phyloP scores from a whole-genome alignment of 2,329 filamentous ascomycete species.

The Penicillium griseofulvum region DNA sequence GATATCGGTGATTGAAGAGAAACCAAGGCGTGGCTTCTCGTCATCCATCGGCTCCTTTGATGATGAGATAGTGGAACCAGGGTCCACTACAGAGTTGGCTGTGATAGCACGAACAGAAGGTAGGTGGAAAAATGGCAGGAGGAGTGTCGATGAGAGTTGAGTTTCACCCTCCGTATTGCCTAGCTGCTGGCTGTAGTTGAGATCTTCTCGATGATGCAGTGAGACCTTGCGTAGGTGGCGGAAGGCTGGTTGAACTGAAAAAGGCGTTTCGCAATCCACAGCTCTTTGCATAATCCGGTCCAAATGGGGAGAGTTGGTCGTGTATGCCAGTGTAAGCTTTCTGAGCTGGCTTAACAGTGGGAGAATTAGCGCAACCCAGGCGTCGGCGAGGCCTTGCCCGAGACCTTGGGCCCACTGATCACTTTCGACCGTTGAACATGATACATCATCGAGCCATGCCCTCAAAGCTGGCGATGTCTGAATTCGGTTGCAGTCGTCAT shows the following conservation, averaged over 20 bases:
- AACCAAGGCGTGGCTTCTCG: not conserved
- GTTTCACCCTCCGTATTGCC: conserved; percentile 9
- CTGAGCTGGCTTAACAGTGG: conserved; percentile 25
- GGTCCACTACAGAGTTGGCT: conserved; percentile 29
- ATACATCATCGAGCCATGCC: conserved; percentile 6
- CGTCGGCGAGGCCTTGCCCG: conserved; percentile 20
- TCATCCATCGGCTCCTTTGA: not conserved
- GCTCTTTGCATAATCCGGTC: conserved; percentile 24
- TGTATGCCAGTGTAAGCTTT: conserved; percentile 22
- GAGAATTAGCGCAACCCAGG: conserved; percentile 29
- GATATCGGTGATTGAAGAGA: conserved; percentile 26
- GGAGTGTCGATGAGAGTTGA: conserved; percentile 11
- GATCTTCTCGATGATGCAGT: conserved; percentile 18
- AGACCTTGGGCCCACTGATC: conserved; percentile 25
- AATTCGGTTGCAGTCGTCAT: conserved; percentile 8
- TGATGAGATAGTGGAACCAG: not conserved
- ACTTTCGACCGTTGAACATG: conserved; percentile 22
- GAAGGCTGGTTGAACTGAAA: conserved; percentile 17
- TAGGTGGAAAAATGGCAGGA: conserved; percentile 27
- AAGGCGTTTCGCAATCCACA: conserved; percentile 17
- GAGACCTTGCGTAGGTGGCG: conserved; percentile 20
- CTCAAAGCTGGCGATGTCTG: not conserved
- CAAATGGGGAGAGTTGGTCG: conserved; percentile 19
- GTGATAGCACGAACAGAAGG: conserved; percentile 23
- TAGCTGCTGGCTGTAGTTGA: conserved; percentile 12